Base-by-base conservation (phyloP, 331 rosid genomes). In the Malus hybrid region DNA sequence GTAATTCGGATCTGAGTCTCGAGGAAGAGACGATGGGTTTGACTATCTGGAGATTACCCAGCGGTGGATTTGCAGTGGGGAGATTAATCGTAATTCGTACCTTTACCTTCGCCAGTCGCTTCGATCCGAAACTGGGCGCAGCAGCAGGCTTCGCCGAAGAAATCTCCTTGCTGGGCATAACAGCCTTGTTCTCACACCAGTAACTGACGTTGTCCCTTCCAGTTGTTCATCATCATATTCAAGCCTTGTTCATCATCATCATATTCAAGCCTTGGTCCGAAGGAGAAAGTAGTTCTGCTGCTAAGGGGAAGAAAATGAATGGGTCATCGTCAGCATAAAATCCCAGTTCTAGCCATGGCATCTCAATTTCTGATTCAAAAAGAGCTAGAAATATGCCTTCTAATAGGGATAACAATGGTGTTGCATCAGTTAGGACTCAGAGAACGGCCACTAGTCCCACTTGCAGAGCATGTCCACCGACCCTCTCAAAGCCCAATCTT, bases 41-140 rank as follows among this genome's bases (percentile, higher is more conserved):
- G 64, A 90, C 96, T 4, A 92, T 94, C 52, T 94, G 99, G 99
- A 92, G 97, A 78, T 81, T 94, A 5, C 95, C 99, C 0, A 96
- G 96, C 0, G 97, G 97, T 1, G 95, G 95, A 24, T 94, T 90
- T 28, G 95, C 96, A 3, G 99, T 94, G 14, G 99, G 97, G 14
- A 86, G 96, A 65, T 94, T 91, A 24, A 24, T 1, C 24, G 24
- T 24, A 24, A 24, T 24, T 24, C 24, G 24, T 24, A 24, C 24
- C 24, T 24, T 24, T 24, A 24, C 24, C 24, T 24, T 24, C 24
- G 24, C 24, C 24, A 24, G 24, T 24, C 24, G 24, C 1, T 24
- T 24, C 24, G 24, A 24, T 24, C 24, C 24, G 24, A 24, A 24
- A 24, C 24, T 24, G 24, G 24, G 24, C 24, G 1, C 24, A 24